A percentile compares a stretch with the other conserved stretches of the same genome.
These are phyloP conservation scores for Polygonum aviculare DNA, from an alignment of 148 eudicot genomes.

Conservation along the genomic window DNA sequence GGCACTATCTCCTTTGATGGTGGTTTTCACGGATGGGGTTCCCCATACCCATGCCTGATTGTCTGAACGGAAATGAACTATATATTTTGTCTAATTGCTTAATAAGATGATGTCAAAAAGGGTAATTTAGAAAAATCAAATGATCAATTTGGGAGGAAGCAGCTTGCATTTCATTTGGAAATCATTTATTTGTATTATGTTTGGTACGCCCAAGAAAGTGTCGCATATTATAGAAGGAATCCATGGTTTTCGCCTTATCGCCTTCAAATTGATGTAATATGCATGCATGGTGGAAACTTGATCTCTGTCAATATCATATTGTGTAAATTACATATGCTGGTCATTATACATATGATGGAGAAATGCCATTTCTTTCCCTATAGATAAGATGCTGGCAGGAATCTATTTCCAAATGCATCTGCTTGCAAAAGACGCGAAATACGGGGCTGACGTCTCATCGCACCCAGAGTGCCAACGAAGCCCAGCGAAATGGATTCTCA, in stretches of 20 bases:
- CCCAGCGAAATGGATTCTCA: constrained; percentile 52
- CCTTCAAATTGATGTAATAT: not conserved
- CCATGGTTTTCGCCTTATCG: not conserved
- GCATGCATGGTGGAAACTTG: not conserved
- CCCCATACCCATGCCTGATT: not conserved
- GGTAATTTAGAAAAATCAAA: not conserved
- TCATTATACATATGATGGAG: not conserved
- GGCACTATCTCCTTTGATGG: too few species aligned
- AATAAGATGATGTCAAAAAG: not conserved
- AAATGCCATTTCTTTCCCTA: constrained; percentile 12
- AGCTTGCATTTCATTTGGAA: not conserved
- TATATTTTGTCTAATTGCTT: not conserved
- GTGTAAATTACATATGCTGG: not conserved
- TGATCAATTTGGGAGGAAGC: not conserved
- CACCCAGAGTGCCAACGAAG: constrained; percentile 22
- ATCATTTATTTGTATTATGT: not conserved
- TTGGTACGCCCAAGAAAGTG: not conserved
- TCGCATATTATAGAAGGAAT: not conserved
- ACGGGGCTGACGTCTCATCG: constrained; percentile 22
- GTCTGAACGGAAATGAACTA: not conserved
- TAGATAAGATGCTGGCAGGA: constrained; percentile 67
- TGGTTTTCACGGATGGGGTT: too few species aligned
- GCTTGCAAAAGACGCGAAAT: constrained; percentile 33
- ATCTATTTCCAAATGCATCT: constrained; percentile 79
- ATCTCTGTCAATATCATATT: not conserved